Evolutionary conservation across 306 rosid genomes (phyloP), one percentile per base, ranked within the genome.

Genomic region (cucumber (Cucumis sativus)): DNA sequence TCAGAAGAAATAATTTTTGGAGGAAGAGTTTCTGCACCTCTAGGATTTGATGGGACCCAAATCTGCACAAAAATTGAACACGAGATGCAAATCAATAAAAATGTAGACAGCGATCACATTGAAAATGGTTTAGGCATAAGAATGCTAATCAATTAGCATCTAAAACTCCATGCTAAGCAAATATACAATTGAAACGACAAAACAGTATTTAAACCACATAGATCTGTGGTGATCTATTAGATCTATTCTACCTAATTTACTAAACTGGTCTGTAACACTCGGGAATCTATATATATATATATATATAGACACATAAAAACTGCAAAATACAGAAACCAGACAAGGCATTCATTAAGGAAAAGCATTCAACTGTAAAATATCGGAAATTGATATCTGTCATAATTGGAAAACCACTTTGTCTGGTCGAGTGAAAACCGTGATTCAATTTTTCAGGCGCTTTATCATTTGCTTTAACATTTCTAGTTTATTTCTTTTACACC

Each of bases 11-110:
- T 68, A 77, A 96, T 91, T 47, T 85, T 87, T 30, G 97, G 97
- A 37, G 99, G 90, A 77, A 96, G 80, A 70, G 86, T 88, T 85
- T 96, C 98, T 25, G 98, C 99, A 49, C 99, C 99, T 86, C 88
- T 91, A 77, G 98, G 99, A 83, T 92, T 92, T 82, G 99, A 89
- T 66, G 99, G 86, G 75, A 78, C 89, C 99, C 98, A 96, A 81
- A 92, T 96, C 99, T 96, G 90, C 84, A 80, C 78, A 72, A 71
- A 79, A 83, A 35, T 49, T 61, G 62, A 33, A 75, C 70, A 52
- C 74, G 59, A 23, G 79, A 41, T 23, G 40, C 28, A 51, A 40
- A 55, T 39, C 12, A 75, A 69, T 74, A 74, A 55, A 41, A 58
- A n/a, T n/a, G n/a, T 35, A 40, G 33, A 41, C 4, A 25, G 79